These are phyloP conservation scores for Dendrobium chrysotoxum DNA, from an alignment of 106 monocot species.

Conservation along the genomic window DNA sequence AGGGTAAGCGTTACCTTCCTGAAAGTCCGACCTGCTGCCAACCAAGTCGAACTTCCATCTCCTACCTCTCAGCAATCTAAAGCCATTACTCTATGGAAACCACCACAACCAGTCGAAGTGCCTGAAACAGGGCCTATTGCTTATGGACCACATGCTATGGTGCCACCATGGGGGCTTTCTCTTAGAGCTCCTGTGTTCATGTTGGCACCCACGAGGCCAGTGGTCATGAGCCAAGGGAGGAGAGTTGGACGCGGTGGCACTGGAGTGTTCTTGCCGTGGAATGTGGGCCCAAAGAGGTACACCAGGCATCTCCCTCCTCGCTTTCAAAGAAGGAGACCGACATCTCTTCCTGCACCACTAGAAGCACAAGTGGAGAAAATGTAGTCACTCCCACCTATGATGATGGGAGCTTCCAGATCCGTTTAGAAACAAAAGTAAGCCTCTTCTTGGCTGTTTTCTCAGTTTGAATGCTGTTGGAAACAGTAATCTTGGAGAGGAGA, in stretches of 20 bases:
- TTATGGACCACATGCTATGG: slow-evolving; percentile 27
- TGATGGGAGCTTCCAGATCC: not conserved
- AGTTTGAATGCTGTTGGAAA: not conserved
- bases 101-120: slow-evolving; percentile 17
- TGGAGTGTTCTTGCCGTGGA: slow-evolving; percentile 69
- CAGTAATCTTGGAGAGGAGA: not conserved
- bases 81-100: slow-evolving; percentile 58
- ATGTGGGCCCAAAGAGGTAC: slow-evolving; percentile 56
- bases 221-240: slow-evolving; percentile 14
- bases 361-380: slow-evolving; percentile 14
- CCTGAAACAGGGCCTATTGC: slow-evolving; percentile 7
- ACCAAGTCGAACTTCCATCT: not conserved
- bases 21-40: slow-evolving; percentile 47
- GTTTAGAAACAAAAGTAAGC: not conserved
- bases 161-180: slow-evolving; percentile 49
- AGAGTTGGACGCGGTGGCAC: slow-evolving; percentile 31
- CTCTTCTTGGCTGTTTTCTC: not conserved
- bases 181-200: slow-evolving; percentile 29
- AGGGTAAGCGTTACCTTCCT: slow-evolving; percentile 73
- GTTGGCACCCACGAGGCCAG: slow-evolving; percentile 18
- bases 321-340: slow-evolving; percentile 51
- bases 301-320: slow-evolving; percentile 68
- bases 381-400: not conserved
- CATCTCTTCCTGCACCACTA: slow-evolving; percentile 24
- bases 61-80: slow-evolving; percentile 14